Base-by-base conservation (phyloP, 352 stramenopile genomes). In the Globisporangium cystogenes region DNA sequence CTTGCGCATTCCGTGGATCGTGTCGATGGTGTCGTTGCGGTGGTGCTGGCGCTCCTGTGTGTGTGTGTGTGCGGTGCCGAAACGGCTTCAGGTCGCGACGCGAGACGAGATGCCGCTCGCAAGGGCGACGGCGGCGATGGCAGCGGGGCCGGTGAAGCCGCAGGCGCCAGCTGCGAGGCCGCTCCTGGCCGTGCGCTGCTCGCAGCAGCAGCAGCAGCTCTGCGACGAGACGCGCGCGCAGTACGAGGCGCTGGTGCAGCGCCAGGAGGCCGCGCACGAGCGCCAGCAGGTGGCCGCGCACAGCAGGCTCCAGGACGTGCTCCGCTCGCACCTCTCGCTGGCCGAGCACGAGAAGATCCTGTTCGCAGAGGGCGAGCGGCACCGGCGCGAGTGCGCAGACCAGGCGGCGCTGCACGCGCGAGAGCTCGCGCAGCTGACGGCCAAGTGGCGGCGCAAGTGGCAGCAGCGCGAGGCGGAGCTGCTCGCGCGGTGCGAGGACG, bases 141-240 rank as follows among this genome's bases (percentile, higher is more conserved):
- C n/a, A n/a, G n/a, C n/a, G n/a, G n/a, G n/a, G n/a, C n/a, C n/a
- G n/a, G n/a, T n/a, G n/a, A n/a, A n/a, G n/a, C n/a, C n/a, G n/a
- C n/a, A n/a, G n/a, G n/a, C n/a, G n/a, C n/a, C n/a, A n/a, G n/a
- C n/a, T n/a, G n/a, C n/a, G n/a, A n/a, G n/a, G n/a, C n/a, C n/a
- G n/a, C n/a, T n/a, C n/a, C n/a, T n/a, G n/a, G n/a, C n/a, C n/a
- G 26, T 5, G 26, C 26, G 26, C 26, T 29, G 26, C 26, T 29
- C 26, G 26, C 48, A 39, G 15, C 51, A 51, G 35, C 43, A 46
- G 12, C 74, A 76, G 39, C 49, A 73, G 44, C 51, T 86, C 16
- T 85, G 74, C 33, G 70, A 85, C 10, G 70, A 79, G 29, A 88
- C 73, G 23, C 72, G 74, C 4, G 48, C 60, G 18, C 74, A 82